Evolutionary conservation across 345 rosid species (phyloP).

Genomic region (Eucalyptus urophylla): DNA sequence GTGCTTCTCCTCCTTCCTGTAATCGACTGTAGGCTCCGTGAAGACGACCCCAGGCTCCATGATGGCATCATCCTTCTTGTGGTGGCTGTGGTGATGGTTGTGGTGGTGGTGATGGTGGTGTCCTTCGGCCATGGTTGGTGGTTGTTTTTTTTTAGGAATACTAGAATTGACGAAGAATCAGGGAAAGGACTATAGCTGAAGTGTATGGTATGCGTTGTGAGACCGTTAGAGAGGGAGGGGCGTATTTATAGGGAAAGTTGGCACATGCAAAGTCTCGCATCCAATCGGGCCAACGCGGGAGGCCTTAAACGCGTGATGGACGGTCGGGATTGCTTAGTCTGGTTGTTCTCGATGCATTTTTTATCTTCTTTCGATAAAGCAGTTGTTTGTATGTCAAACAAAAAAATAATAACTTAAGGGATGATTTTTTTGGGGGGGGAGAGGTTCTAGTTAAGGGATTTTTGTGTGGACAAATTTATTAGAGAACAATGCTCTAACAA

Average conservation of each 20-base stretch:
- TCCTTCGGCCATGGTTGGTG: constrained; percentile 22
- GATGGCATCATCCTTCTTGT: constrained; percentile 9
- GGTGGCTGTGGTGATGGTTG: background rate
- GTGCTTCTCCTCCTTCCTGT: constrained; percentile 46
- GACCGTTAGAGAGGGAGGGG: background rate
- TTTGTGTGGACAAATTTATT: background rate
- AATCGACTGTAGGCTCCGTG: background rate
- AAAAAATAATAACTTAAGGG: no score
- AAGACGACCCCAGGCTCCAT: no score
- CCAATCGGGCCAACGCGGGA: background rate
- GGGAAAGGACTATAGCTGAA: background rate
- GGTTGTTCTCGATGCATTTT: background rate
- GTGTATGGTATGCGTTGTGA: background rate
- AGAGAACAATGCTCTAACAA: background rate
- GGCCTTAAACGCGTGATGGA: background rate
- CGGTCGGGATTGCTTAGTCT: background rate
- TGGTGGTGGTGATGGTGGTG: constrained; percentile 17
- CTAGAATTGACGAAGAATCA: background rate
- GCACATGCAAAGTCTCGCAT: background rate
- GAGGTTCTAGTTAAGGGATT: background rate
- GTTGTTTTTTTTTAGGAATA: background rate
- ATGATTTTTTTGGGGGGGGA: no score
- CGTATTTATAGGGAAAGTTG: background rate
- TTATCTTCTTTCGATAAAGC: background rate
- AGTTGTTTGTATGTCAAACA: no score